A percentile compares a stretch with the other conserved stretches of the same genome.
These are phyloP conservation scores for Tolypocladium tropicale DNA, from an alignment of 2,329 filamentous ascomycete genomes.

Conservation along the genomic window DNA sequence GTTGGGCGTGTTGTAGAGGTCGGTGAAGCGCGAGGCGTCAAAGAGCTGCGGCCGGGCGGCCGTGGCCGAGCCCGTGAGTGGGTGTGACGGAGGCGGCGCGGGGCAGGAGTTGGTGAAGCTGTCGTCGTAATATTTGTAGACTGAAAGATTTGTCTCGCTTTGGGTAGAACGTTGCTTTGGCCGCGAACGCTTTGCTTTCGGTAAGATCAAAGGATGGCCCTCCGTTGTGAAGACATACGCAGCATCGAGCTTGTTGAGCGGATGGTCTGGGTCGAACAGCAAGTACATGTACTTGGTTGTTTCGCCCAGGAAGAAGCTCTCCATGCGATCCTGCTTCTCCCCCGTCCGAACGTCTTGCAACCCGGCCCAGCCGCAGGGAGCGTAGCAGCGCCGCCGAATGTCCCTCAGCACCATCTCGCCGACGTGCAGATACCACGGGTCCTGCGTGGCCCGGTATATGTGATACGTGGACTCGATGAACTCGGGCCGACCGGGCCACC, in stretches of 20 bases:
- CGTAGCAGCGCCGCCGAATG: slow-evolving; percentile 80
- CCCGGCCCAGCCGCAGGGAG: slow-evolving; percentile 86
- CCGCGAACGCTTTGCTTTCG: slow-evolving; percentile 25
- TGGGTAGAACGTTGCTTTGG: slow-evolving; percentile 2
- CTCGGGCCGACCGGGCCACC: slow-evolving; percentile 93
- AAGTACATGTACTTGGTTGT: slow-evolving; percentile 94
- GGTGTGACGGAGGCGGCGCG: slow-evolving; percentile 38
- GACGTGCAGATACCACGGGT: slow-evolving; percentile 93
- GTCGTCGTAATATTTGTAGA: slow-evolving; percentile 28
- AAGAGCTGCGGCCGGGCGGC: slow-evolving; percentile 75
- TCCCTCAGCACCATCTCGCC: slow-evolving; percentile 92
- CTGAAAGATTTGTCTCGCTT: slow-evolving; percentile 7
- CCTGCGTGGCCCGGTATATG: slow-evolving; percentile 83
- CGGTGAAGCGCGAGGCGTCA: slow-evolving; percentile 77
- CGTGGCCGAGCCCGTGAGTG: slow-evolving; percentile 67
- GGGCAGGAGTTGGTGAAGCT: slow-evolving; percentile 56
- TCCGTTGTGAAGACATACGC: slow-evolving; percentile 94
- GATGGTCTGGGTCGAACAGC: slow-evolving; percentile 77
- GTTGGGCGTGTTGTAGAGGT: slow-evolving; percentile 67
- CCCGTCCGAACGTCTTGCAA: slow-evolving; percentile 73
- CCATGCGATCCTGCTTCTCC: slow-evolving; percentile 89
- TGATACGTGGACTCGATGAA: slow-evolving; percentile 97
- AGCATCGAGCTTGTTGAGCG: slow-evolving; percentile 76
- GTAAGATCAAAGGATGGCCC: slow-evolving; percentile 85
- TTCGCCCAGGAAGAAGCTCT: slow-evolving; percentile 96